These are phyloP conservation scores for Macrotyloma uniflorum DNA, from an alignment of 306 rosid species.

Conservation along the genomic window DNA sequence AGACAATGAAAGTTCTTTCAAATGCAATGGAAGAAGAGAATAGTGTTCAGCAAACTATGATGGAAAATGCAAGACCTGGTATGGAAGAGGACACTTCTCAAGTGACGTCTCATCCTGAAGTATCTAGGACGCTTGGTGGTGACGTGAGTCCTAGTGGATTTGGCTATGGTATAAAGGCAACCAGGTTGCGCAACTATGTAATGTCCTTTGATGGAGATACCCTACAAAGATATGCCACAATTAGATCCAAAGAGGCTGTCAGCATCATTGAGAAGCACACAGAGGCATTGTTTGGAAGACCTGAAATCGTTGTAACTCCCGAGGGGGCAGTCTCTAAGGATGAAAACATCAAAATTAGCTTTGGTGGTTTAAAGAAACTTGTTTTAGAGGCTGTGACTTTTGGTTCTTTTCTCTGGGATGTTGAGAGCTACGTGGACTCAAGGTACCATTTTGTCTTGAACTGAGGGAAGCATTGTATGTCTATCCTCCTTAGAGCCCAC, in stretches of 20 bases:
- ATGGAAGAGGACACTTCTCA: slow-evolving; percentile 46
- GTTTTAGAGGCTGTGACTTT: slow-evolving; percentile 92
- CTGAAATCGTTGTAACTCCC: slow-evolving; percentile 70
- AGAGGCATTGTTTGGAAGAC: slow-evolving; percentile 93
- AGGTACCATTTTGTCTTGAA: slow-evolving; percentile 84
- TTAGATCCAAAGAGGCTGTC: slow-evolving; percentile 89
- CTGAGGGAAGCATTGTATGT: slow-evolving; percentile 21
- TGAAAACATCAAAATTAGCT: slow-evolving; percentile 73
- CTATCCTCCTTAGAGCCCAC: background rate
- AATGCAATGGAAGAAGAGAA: slow-evolving; percentile 46
- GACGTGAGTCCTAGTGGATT: slow-evolving; percentile 54
- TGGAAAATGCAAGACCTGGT: slow-evolving; percentile 47
- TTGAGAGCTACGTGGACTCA: slow-evolving; percentile 88
- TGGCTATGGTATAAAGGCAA: slow-evolving; percentile 60
- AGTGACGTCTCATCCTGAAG: slow-evolving; percentile 64
- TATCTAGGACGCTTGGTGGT: slow-evolving; percentile 60
- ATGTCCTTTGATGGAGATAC: slow-evolving; percentile 91
- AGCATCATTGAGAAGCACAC: slow-evolving; percentile 94
- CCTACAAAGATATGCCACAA: slow-evolving; percentile 79
- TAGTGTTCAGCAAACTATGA: slow-evolving; percentile 39
- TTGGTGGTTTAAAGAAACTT: slow-evolving; percentile 82
- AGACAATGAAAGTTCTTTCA: slow-evolving; percentile 80
- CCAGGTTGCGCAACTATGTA: slow-evolving; percentile 76
- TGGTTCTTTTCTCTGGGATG: slow-evolving; percentile 96
- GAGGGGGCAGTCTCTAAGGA: slow-evolving; percentile 74